These are phyloP conservation scores for Pseudophaeomoniella oleicola DNA, from an alignment of 2,329 filamentous ascomycete genomes.

Conservation along the genomic window DNA sequence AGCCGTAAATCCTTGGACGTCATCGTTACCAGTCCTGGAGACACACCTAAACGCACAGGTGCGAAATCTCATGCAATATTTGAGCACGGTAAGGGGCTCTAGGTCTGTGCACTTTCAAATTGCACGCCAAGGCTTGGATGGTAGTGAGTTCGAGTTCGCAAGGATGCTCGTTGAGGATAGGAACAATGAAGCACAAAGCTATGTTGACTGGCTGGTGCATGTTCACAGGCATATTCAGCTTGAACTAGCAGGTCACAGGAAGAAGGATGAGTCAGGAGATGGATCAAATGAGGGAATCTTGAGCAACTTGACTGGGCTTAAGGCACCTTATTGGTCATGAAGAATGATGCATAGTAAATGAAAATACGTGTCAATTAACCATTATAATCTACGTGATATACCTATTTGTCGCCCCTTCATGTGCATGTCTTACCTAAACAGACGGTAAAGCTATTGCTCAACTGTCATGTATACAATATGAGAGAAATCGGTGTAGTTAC, in stretches of 20 bases:
- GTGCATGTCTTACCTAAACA: no score
- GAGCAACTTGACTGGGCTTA: conserved; percentile 29
- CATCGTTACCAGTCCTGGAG: conserved; percentile 66
- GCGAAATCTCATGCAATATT: conserved; percentile 80
- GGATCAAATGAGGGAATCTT: conserved; percentile 24
- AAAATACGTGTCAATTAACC: no score
- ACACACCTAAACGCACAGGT: conserved; percentile 92
- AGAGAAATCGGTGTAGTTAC: no score
- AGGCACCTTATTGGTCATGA: conserved; percentile 29
- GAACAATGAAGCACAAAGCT: conserved; percentile 95
- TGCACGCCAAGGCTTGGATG: conserved; percentile 82
- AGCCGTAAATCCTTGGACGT: conserved; percentile 66
- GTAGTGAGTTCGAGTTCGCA: conserved; percentile 93
- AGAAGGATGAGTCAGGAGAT: conserved; percentile 26
- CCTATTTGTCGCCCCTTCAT: no score
- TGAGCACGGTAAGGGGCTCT: conserved; percentile 64
- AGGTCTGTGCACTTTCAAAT: conserved; percentile 84
- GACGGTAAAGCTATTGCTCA: no score
- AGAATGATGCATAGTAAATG: no score
- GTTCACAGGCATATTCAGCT: conserved; percentile 85
- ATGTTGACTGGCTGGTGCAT: conserved; percentile 96
- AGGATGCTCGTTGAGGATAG: conserved; percentile 81
- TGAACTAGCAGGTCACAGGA: conserved; percentile 46
- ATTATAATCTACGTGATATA: no score
- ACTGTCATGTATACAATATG: no score